phyloP scores from a whole-genome alignment of 1,284 basidiomycete genomes.

The Fomitopsis pinicola region DNA sequence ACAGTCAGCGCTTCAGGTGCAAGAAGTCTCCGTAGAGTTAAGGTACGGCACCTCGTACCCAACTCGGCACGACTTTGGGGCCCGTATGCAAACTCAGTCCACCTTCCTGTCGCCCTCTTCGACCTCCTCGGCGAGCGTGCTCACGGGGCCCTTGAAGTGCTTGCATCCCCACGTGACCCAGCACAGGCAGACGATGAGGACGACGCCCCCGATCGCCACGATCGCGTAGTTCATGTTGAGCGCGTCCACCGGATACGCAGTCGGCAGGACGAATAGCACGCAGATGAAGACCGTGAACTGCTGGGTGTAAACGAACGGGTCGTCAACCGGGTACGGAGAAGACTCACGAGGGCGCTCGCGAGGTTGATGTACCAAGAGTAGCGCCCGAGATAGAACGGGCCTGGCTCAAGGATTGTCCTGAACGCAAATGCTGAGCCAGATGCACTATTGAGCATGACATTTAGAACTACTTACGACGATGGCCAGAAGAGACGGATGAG shows the following conservation, averaged over 20 bases:
- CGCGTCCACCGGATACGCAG: constrained; percentile 50
- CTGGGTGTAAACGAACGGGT: neutral
- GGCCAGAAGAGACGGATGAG: constrained; percentile 59
- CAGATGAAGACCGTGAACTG: constrained; percentile 54
- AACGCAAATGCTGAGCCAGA: neutral
- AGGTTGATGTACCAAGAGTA: constrained; percentile 53
- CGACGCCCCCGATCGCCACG: constrained; percentile 44
- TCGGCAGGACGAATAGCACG: constrained; percentile 57
- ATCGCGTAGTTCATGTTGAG: constrained; percentile 64
- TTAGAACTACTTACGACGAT: constrained; percentile 33
- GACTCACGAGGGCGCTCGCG: constrained; percentile 40
- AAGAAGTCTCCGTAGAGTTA: too few species aligned
- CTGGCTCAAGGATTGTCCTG: constrained; percentile 33
- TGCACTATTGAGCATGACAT: neutral
- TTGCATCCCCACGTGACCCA: constrained; percentile 38
- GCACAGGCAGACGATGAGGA: constrained; percentile 35
- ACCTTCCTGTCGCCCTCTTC: neutral
- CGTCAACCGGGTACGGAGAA: neutral
- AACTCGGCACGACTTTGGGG: too few species aligned
- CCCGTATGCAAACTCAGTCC: neutral
- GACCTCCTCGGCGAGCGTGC: constrained; percentile 12
- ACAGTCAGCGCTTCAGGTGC: too few species aligned
- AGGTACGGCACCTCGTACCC: too few species aligned
- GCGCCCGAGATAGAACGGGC: constrained; percentile 50
- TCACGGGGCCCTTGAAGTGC: constrained; percentile 30